phyloP scores from a whole-genome alignment of 2,329 filamentous ascomycete genomes.

The Penicillium sp. region DNA sequence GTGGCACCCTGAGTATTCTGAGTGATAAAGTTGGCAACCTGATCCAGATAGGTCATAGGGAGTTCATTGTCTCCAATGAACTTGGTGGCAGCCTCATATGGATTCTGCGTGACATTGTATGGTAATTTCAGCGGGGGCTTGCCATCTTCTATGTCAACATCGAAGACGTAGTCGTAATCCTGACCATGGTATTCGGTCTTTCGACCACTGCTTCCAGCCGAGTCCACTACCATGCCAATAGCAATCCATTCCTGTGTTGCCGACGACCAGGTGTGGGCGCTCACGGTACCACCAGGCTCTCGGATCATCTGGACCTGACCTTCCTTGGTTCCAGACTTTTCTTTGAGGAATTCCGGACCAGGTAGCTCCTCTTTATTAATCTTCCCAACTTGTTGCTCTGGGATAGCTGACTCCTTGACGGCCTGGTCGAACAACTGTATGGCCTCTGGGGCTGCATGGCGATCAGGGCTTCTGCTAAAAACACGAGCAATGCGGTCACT shows the following conservation, averaged over 20 bases:
- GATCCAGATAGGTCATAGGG: constrained; percentile 81
- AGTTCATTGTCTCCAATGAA: constrained; percentile 89
- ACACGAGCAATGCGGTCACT: constrained; percentile 84
- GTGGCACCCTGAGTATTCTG: constrained; percentile 85
- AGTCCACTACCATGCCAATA: constrained; percentile 91
- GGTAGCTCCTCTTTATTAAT: constrained; percentile 92
- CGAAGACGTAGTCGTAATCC: constrained; percentile 94
- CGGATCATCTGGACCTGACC: constrained; percentile 92
- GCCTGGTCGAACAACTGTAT: constrained; percentile 76
- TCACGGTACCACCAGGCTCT: constrained; percentile 76
- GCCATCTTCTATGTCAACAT: constrained; percentile 93
- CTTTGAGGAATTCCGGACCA: constrained; percentile 79
- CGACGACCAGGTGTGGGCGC: constrained; percentile 83
- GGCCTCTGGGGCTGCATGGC: constrained; percentile 67
- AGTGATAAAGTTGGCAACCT: constrained; percentile 88
- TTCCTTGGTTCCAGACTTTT: constrained; percentile 87
- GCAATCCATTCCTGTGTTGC: constrained; percentile 74
- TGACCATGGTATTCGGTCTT: constrained; percentile 77
- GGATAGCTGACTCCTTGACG: constrained; percentile 80
- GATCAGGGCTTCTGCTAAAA: constrained; percentile 71
- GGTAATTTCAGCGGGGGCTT: constrained; percentile 91
- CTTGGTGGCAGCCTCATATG: constrained; percentile 85
- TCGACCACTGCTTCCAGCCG: constrained; percentile 76
- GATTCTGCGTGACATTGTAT: constrained; percentile 88
- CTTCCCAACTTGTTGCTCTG: constrained; percentile 76